These are phyloP conservation scores for Xylaria longipes DNA, from an alignment of 495 filamentous ascomycete genomes.

Conservation along the genomic window DNA sequence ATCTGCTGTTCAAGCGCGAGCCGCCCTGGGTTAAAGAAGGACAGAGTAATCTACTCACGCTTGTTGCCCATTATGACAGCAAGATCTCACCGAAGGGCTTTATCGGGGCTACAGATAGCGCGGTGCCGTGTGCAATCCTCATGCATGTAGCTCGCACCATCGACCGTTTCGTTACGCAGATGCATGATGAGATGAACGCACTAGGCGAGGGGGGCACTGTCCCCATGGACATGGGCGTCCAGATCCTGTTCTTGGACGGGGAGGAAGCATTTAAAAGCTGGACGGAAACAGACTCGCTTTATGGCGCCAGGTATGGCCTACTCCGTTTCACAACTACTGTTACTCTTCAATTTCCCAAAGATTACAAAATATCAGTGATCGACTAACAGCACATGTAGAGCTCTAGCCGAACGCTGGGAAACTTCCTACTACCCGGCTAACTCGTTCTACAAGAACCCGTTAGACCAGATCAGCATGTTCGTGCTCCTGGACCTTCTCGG, in stretches of 20 bases:
- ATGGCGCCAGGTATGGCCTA: constrained; percentile 72
- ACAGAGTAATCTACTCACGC: constrained; percentile 78
- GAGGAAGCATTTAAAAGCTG: constrained; percentile 89
- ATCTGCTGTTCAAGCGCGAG: constrained; percentile 87
- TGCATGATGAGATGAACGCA: constrained; percentile 75
- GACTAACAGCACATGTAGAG: constrained; percentile 47
- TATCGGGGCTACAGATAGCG: constrained; percentile 92
- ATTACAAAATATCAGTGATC: neutral
- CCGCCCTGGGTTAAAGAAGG: constrained; percentile 78
- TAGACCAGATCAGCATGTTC: constrained; percentile 85
- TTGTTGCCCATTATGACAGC: constrained; percentile 95
- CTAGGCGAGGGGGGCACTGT: constrained; percentile 60
- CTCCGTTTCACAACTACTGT: constrained; percentile 2
- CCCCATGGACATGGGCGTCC: constrained; percentile 80
- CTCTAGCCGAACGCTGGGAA: constrained; percentile 80
- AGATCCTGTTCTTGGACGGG: constrained; percentile 89
- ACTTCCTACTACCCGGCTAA: constrained; percentile 66
- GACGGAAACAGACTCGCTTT: constrained; percentile 81
- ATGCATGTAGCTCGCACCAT: constrained; percentile 83
- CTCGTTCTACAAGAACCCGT: constrained; percentile 72
- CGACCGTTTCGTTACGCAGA: constrained; percentile 76
- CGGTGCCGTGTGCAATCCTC: constrained; percentile 90
- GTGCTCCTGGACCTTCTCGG: constrained; percentile 93
- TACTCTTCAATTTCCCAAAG: neutral
- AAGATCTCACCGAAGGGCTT: constrained; percentile 84